Conservation (phyloP, 768 basidiomycete species). For the Trametes cinnabarina region DNA sequence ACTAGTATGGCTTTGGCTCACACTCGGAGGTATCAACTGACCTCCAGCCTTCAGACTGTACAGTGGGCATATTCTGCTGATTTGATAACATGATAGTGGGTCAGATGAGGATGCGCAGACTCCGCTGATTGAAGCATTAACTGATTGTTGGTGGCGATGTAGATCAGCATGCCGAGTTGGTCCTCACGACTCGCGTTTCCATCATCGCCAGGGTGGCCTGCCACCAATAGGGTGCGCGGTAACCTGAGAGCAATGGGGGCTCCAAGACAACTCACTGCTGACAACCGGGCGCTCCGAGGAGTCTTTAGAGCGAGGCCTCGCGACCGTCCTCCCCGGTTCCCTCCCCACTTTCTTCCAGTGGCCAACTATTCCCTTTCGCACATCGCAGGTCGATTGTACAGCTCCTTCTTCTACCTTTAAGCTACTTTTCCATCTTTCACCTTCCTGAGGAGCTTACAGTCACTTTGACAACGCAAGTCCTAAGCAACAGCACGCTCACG, state of each 20-base stretch:
- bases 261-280: conserved; percentile 7
- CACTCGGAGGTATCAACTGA: too few species aligned
- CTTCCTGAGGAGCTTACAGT: conserved; percentile 20
- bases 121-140: conserved; percentile 4
- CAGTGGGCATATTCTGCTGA: not conserved
- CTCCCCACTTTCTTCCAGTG: conserved; percentile 17
- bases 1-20: too few species aligned
- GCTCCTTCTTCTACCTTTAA: conserved; percentile 11
- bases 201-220: conserved; percentile 11
- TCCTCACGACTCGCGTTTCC: conserved; percentile 10
- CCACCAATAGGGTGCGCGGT: conserved; percentile 5
- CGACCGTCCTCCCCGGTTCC: conserved; percentile 4
- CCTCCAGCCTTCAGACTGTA: too few species aligned
- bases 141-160: conserved; percentile 20
- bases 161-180: conserved; percentile 7
- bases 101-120: conserved; percentile 5
- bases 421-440: not conserved
- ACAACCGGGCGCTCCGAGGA: conserved; percentile 11
- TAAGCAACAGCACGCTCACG: conserved; percentile 19
- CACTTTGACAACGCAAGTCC: conserved; percentile 19
- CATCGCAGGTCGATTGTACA: conserved; percentile 24
- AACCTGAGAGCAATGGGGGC: conserved; percentile 12
- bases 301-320: conserved; percentile 5
- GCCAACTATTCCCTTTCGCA: conserved; percentile 18
- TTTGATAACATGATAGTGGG: not conserved